phyloP scores from a whole-genome alignment of 2,329 filamentous ascomycete genomes.

The Pseudogymnoascus pannorum region DNA sequence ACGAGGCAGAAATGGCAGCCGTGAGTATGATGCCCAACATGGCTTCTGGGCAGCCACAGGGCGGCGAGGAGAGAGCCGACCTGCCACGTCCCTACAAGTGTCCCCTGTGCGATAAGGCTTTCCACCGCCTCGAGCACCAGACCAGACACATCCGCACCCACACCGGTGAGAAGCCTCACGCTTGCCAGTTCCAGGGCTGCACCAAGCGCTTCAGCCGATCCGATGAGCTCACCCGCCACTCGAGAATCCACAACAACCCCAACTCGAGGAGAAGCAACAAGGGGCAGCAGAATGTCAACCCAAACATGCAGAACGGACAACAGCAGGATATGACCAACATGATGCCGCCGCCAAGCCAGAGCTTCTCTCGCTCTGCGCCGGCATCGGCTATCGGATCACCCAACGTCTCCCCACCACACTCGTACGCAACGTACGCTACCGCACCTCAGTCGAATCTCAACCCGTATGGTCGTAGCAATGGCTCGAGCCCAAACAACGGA shows the following conservation, averaged over 20 bases:
- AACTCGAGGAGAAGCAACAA: conserved; percentile 94
- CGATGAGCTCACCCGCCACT: conserved; percentile 93
- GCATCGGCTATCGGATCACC: conserved; percentile 83
- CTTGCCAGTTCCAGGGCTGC: conserved; percentile 90
- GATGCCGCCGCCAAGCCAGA: conserved; percentile 74
- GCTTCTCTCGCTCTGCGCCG: conserved; percentile 81
- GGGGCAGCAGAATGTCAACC: conserved; percentile 43
- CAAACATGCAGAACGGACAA: conserved; percentile 41
- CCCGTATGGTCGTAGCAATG: conserved; percentile 41
- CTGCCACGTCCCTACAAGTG: conserved; percentile 97
- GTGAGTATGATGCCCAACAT: conserved; percentile 32
- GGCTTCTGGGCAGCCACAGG: conserved; percentile 27
- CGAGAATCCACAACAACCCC: conserved; percentile 97
- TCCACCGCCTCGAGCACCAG: conserved; percentile 96
- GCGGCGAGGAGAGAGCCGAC: conserved; percentile 44
- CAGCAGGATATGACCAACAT: conserved; percentile 50
- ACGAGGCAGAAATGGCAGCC: conserved; percentile 44
- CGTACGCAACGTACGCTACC: conserved; percentile 66
- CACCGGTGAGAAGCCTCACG: conserved; percentile 96
- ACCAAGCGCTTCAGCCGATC: conserved; percentile 95
- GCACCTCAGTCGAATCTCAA: conserved; percentile 39
- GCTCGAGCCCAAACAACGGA: conserved; percentile 34
- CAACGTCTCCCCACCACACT: conserved; percentile 91
- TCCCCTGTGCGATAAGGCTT: conserved; percentile 95
- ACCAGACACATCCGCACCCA: conserved; percentile 90